Percentiles rank a stretch among this genome's conserved stretches.
These are phyloP conservation scores for Solanum okadae DNA, from an alignment of 257 asterid species.

Conservation along the genomic window DNA sequence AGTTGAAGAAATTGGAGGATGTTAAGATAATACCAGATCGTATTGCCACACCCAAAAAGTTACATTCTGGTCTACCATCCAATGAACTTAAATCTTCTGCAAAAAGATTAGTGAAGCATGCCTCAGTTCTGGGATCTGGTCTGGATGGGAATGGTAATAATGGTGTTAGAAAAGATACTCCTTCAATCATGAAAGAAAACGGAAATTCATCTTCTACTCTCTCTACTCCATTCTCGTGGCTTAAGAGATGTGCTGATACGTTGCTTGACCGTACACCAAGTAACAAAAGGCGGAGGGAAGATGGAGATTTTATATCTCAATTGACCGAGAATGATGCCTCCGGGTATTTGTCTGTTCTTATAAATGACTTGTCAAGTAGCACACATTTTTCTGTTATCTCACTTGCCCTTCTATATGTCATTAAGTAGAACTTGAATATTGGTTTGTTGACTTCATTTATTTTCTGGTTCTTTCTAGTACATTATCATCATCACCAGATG, in stretches of 20 bases:
- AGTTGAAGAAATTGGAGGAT: slow-evolving; percentile 69
- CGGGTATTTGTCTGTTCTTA: not conserved
- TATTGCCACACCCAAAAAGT: slow-evolving; percentile 40
- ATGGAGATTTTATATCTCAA: slow-evolving; percentile 20
- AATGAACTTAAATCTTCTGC: slow-evolving; percentile 20
- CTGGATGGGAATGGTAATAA: slow-evolving; percentile 26
- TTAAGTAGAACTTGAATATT: not conserved
- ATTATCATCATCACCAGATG: slow-evolving; percentile 18
- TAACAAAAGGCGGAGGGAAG: slow-evolving; percentile 57
- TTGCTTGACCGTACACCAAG: slow-evolving; percentile 61
- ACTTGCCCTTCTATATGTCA: not conserved
- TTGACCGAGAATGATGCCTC: slow-evolving; percentile 20
- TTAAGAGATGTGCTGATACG: slow-evolving; percentile 85
- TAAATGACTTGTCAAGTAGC: not conserved
- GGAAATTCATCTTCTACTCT: slow-evolving; percentile 53
- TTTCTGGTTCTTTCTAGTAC: slow-evolving; percentile 9
- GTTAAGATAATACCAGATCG: slow-evolving; percentile 59
- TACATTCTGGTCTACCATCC: slow-evolving; percentile 27
- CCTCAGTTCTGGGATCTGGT: slow-evolving; percentile 14
- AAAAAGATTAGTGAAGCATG: slow-evolving; percentile 21
- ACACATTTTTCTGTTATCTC: not conserved
- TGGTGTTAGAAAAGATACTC: slow-evolving; percentile 25
- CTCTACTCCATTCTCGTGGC: slow-evolving; percentile 76
- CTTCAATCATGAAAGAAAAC: slow-evolving; percentile 21
- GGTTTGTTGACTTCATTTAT: not conserved